Evolutionary conservation across 2,329 filamentous ascomycete genomes (phyloP).

Genomic region (Penicillium sp.): DNA sequence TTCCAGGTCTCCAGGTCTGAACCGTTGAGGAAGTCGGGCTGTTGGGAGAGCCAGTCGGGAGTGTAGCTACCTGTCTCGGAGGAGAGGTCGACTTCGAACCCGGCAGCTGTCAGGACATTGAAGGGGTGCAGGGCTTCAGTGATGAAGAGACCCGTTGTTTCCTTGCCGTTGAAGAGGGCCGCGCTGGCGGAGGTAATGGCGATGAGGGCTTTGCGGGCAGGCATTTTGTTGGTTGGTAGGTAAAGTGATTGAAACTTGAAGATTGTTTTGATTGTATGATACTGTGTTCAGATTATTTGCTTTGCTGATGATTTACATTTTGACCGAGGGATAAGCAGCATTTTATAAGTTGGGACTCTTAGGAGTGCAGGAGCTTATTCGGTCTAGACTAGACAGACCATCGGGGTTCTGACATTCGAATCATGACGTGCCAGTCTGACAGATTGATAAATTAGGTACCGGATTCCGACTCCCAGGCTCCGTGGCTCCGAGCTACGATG

Average conservation of each 20-base stretch:
- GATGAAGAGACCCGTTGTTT: conserved; percentile 49
- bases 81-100: conserved; percentile 49
- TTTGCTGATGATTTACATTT: not conserved
- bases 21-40: conserved; percentile 45
- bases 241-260: not conserved
- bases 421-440: no score
- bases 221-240: conserved; percentile 12
- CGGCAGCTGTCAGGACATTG: conserved; percentile 43
- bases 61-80: conserved; percentile 49
- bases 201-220: conserved; percentile 45
- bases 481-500: not conserved
- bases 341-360: not conserved
- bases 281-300: not conserved
- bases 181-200: conserved; percentile 46
- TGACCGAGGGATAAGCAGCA: not conserved
- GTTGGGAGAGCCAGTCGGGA: conserved; percentile 48
- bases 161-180: conserved; percentile 42
- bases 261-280: not conserved
- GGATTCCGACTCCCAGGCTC: not conserved
- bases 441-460: not conserved
- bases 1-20: conserved; percentile 44
- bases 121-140: conserved; percentile 52
- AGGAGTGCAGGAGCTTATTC: not conserved
- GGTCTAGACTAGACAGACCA: not conserved
- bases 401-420: not conserved